Base-by-base conservation (phyloP, 1,139 yeast genomes). In the Saccharomyces hybrid region DNA sequence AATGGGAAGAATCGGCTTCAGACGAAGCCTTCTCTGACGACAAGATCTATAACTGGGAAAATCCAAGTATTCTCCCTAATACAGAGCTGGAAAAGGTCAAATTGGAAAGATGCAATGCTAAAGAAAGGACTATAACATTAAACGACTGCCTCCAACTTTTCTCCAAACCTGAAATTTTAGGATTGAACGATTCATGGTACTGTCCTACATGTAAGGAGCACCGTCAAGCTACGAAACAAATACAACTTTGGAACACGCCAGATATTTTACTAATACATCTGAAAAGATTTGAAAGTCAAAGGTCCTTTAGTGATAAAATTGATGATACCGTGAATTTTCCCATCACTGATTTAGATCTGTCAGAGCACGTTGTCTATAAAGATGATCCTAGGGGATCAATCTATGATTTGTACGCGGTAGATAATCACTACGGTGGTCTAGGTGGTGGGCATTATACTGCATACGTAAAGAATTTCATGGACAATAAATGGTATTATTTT, bases 371-470 rank as follows among this genome's bases (percentile, higher is more conserved):
- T 11, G 73, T 75, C 1, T 72, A 74, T 34, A 69, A 73, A 13
- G 68, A 70, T 16, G 75, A 71, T 19, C 71, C 71, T 11, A 73
- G 73, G 5, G 72, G 72, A 5, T 47, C 65, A 6, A 69, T 88
- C 0, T 93, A 93, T 69, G 99, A 93, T 68, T 75, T 93, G 62
- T 78, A 88, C 64, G 98, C 95, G 0, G 97, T 93, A 27, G 98
- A 91, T 69, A 91, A 91, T 69, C 99, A 93, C 68, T 91, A 78
- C 68, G 99, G 99, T 54, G 97, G 98, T 0, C 75, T 93, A 32
- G 98, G 98, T 1, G 99, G 99, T 6, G 99, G 99, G 2, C 99
- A 93, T 72, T 93, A 93, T 69, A 93, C 99, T 1, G 89, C 98
- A 0, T 85, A 83, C 62, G 97, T 81, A 1, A 86, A 85, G 69